A percentile compares a stretch with the other conserved stretches of the same genome.
Conservation (phyloP, 169 alveolate genomes). For the Babesia caballi region DNA sequence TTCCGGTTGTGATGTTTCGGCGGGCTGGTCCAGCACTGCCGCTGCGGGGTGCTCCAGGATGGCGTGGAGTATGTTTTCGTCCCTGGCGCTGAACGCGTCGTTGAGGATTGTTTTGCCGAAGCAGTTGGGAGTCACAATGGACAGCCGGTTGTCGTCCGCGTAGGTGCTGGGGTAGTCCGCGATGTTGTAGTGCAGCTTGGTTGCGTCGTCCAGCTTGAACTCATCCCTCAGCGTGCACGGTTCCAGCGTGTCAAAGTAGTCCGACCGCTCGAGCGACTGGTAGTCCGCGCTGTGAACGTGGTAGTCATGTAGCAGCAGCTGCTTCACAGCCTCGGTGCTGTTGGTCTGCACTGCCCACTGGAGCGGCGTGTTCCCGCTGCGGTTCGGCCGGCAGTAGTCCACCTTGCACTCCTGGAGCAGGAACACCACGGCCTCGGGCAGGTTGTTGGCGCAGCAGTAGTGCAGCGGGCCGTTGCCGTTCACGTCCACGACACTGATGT, state of each 20-base stretch:
- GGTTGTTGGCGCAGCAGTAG: conserved; percentile 72
- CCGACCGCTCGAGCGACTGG: conserved; percentile 13
- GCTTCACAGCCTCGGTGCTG: conserved; percentile 60
- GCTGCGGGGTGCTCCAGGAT: conserved; percentile 71
- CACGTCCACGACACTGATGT: conserved; percentile 40
- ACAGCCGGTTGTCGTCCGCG: conserved; percentile 43
- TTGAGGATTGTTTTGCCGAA: conserved; percentile 63
- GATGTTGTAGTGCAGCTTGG: conserved; percentile 11
- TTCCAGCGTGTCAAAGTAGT: conserved; percentile 7
- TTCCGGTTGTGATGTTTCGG: not conserved
- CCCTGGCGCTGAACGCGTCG: conserved; percentile 70
- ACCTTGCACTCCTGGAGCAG: conserved; percentile 65
- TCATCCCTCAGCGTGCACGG: not conserved
- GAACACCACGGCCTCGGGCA: conserved; percentile 61
- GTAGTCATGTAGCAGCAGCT: conserved; percentile 65
- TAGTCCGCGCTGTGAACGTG: conserved; percentile 53
- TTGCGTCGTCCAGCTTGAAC: conserved; percentile 11
- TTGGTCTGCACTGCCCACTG: conserved; percentile 78
- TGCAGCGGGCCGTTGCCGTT: conserved; percentile 69
- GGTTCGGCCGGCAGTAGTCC: conserved; percentile 59
- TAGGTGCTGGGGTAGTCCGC: not conserved
- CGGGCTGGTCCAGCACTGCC: conserved; percentile 17
- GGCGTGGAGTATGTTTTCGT: conserved; percentile 66
- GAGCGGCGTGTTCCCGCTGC: conserved; percentile 73
- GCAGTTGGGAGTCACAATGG: conserved; percentile 43